Base-by-base conservation (phyloP, 306 rosid species). In the Medicago arabica region DNA sequence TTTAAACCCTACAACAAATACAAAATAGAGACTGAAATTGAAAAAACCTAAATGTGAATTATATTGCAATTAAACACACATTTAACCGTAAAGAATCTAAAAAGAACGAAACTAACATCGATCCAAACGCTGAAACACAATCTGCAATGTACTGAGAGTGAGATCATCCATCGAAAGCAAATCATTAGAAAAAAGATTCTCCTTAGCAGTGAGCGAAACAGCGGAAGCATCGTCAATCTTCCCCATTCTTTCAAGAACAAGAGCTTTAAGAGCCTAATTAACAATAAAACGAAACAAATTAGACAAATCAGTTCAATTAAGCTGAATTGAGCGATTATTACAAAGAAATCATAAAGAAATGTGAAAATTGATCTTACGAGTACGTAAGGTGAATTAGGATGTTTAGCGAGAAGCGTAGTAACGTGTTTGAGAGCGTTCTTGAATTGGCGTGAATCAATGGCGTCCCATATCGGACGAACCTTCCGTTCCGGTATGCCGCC, bases 401-500 rank as follows among this genome's bases (percentile, higher is more conserved):
- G 81, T 80, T 96, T 92, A 41, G 97, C 2, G 47, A 90, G 91
- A 34, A 96, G 93, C 12, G 90, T 8, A 2, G 94, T 59, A 62
- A 86, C 96, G 43, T 60, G 91, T 86, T 92, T 96, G 80, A 92
- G 89, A 53, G 97, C 99, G 69, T 78, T 90, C 81, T 92, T 96
- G 78, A 85, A 92, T 86, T 96, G 99, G 23, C 99, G 93, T 1
- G 99, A 88, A 84, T 96, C 98, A 75, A 96, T 88, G 85, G 99
- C 99, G 85, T 96, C 98, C 99, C 99, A 96, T 28, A 96, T 84
- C 4, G 97, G 96, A 1, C 99, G 97, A 81, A 96, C 97, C 46
- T 93, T 85, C 1, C 98, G 98, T 88, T 96, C 98, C 34, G 97
- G 97, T 64, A 96, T 85, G 16, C 97, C 99, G 1, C 99, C 98